Evolutionary conservation across 257 asterid genomes (phyloP).

Genomic region (Striga asiatica): DNA sequence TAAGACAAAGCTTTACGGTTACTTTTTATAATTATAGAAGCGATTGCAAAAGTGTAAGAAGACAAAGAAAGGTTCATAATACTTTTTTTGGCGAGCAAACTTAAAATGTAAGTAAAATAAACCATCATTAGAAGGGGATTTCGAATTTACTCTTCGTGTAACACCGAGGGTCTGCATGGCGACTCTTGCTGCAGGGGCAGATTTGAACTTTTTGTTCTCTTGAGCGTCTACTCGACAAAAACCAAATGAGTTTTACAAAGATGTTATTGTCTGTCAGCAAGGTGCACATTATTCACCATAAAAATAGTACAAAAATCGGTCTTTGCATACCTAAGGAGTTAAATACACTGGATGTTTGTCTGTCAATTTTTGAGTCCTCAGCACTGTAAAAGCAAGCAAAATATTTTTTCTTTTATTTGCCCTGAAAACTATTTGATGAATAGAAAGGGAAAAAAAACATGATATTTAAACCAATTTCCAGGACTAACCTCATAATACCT

Average conservation of each 20-base stretch:
- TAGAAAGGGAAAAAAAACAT: background rate
- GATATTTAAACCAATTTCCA: background rate
- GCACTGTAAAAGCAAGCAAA: slow-evolving; percentile 35
- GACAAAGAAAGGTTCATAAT: background rate
- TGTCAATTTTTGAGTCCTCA: slow-evolving; percentile 39
- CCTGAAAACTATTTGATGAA: slow-evolving; percentile 5
- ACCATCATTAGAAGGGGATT: slow-evolving; percentile 2
- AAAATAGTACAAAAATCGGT: background rate
- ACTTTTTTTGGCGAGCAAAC: background rate
- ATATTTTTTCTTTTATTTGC: slow-evolving; percentile 15
- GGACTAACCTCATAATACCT: slow-evolving; percentile 49
- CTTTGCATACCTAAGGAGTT: slow-evolving; percentile 38
- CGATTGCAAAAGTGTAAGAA: background rate
- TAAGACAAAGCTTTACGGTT: background rate
- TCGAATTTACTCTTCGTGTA: slow-evolving; percentile 43
- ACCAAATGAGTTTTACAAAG: slow-evolving; percentile 2
- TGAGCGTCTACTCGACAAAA: slow-evolving; percentile 32
- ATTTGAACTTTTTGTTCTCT: slow-evolving; percentile 35
- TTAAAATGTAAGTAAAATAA: slow-evolving; percentile 8
- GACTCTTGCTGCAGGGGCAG: slow-evolving; percentile 50
- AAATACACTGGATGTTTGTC: slow-evolving; percentile 29
- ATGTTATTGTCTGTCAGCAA: background rate
- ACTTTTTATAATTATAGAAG: too few relatives aligned
- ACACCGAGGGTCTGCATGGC: slow-evolving; percentile 71
- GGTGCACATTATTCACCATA: background rate